Evolutionary conservation across 2,329 filamentous ascomycete genomes (phyloP).

Genomic region (Didymellaceae sp.): DNA sequence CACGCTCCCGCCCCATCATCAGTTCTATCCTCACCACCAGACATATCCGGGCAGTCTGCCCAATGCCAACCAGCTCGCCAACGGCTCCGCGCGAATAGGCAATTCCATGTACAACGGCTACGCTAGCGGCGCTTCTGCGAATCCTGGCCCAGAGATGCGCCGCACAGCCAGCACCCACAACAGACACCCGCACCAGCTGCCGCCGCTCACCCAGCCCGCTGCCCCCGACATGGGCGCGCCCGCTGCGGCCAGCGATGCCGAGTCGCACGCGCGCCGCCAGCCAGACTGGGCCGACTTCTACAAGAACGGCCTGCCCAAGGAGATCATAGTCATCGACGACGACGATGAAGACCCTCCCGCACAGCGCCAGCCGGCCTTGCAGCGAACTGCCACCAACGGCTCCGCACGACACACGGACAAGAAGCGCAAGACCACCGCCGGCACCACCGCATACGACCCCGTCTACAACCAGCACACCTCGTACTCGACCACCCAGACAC

Average conservation of each 20-base stretch:
- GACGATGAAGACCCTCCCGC: slow-evolving; percentile 37
- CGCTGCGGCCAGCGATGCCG: slow-evolving; percentile 19
- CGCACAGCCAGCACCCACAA: slow-evolving; percentile 39
- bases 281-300: slow-evolving; percentile 53
- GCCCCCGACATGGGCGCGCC: slow-evolving; percentile 36
- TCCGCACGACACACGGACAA: slow-evolving; percentile 67
- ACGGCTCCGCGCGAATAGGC: slow-evolving; percentile 42
- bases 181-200: slow-evolving; percentile 42
- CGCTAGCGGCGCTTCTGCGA: slow-evolving; percentile 43
- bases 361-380: slow-evolving; percentile 31
- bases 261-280: slow-evolving; percentile 32
- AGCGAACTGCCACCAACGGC: slow-evolving; percentile 50
- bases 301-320: slow-evolving; percentile 54
- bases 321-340: slow-evolving; percentile 62
- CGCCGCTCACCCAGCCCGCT: slow-evolving; percentile 31
- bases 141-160: slow-evolving; percentile 42
- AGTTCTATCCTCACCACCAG: slow-evolving; percentile 51
- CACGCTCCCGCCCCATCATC: slow-evolving; percentile 50
- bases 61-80: slow-evolving; percentile 44
- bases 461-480: slow-evolving; percentile 74
- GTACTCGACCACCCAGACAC: slow-evolving; percentile 76
- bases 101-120: slow-evolving; percentile 50
- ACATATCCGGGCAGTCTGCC: slow-evolving; percentile 30
- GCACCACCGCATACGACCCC: slow-evolving; percentile 67
- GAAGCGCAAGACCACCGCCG: slow-evolving; percentile 72